Conservation (phyloP, 2,329 filamentous ascomycete genomes). For the Fusarium devonianum region DNA sequence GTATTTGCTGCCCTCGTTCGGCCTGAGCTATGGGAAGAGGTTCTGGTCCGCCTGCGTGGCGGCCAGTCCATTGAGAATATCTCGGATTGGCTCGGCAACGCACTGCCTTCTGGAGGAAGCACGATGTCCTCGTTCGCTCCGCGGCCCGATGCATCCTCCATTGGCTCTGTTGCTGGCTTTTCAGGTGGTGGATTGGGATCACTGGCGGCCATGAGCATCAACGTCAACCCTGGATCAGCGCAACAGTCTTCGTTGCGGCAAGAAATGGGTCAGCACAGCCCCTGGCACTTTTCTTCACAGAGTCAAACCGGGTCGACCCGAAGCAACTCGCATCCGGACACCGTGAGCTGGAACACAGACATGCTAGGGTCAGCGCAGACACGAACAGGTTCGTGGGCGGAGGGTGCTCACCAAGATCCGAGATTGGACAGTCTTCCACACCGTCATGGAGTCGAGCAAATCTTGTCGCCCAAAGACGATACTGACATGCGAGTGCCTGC, state of each 20-base stretch:
- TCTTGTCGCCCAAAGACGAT: conserved; percentile 56
- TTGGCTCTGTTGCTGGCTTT: conserved; percentile 42
- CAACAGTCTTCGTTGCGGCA: conserved; percentile 44
- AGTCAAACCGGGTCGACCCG: conserved; percentile 56
- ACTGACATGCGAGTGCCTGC: conserved; percentile 53
- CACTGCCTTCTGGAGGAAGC: conserved; percentile 44
- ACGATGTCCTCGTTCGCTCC: conserved; percentile 41
- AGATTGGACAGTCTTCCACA: conserved; percentile 44
- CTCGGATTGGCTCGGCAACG: conserved; percentile 59
- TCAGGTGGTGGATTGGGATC: conserved; percentile 38
- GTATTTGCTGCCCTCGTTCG: conserved; percentile 62
- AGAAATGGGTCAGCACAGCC: conserved; percentile 54
- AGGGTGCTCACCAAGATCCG: conserved; percentile 50
- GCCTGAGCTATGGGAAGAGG: conserved; percentile 61
- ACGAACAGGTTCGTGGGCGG: conserved; percentile 59
- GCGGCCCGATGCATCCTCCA: conserved; percentile 21
- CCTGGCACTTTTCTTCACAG: conserved; percentile 57
- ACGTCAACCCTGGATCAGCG: conserved; percentile 43
- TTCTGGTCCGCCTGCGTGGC: conserved; percentile 59
- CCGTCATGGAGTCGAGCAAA: conserved; percentile 55
- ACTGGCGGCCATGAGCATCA: conserved; percentile 45
- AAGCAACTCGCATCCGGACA: conserved; percentile 56
- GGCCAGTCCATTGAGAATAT: conserved; percentile 64
- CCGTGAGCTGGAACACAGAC: conserved; percentile 56
- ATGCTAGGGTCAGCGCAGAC: conserved; percentile 51